phyloP scores from a whole-genome alignment of 2,329 filamentous ascomycete genomes.

The Fusarium sp. region DNA sequence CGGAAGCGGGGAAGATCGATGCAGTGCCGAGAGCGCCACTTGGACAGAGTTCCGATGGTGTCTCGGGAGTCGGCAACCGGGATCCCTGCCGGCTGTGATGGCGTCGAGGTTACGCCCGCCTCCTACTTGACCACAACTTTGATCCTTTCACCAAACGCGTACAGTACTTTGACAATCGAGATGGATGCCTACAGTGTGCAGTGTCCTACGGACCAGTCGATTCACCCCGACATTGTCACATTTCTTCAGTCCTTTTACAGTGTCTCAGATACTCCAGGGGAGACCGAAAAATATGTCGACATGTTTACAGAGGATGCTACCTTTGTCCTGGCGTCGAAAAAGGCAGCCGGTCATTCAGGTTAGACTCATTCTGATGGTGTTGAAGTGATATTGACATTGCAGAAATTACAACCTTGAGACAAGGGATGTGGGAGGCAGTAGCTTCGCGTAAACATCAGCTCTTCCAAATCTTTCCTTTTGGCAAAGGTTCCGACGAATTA shows the following conservation, averaged over 20 bases:
- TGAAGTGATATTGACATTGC: not conserved
- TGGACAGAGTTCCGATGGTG: slow-evolving; percentile 10
- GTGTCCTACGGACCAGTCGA: slow-evolving; percentile 25
- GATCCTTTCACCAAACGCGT: not conserved
- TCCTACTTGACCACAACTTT: not conserved
- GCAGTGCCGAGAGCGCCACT: not conserved
- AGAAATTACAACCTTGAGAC: slow-evolving; percentile 32
- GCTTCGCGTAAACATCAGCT: slow-evolving; percentile 32
- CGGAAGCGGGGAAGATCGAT: slow-evolving; percentile 27
- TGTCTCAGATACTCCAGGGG: slow-evolving; percentile 31
- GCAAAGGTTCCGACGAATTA: slow-evolving; percentile 21
- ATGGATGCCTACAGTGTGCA: slow-evolving; percentile 33
- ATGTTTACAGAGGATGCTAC: slow-evolving; percentile 30
- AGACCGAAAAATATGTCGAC: slow-evolving; percentile 32
- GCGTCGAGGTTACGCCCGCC: not conserved
- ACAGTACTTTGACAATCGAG: not conserved
- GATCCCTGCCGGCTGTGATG: slow-evolving; percentile 1
- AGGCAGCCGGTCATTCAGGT: slow-evolving; percentile 24
- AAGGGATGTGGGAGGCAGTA: slow-evolving; percentile 38
- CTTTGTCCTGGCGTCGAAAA: slow-evolving; percentile 31
- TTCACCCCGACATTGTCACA: slow-evolving; percentile 20
- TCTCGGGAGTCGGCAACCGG: slow-evolving; percentile 34
- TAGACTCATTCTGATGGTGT: not conserved
- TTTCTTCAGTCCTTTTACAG: slow-evolving; percentile 29
- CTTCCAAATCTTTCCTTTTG: slow-evolving; percentile 28